Evolutionary conservation across 805 yeast species (phyloP), one percentile per base, ranked within the genome.

Genomic region (Metschnikowia koreensis): DNA sequence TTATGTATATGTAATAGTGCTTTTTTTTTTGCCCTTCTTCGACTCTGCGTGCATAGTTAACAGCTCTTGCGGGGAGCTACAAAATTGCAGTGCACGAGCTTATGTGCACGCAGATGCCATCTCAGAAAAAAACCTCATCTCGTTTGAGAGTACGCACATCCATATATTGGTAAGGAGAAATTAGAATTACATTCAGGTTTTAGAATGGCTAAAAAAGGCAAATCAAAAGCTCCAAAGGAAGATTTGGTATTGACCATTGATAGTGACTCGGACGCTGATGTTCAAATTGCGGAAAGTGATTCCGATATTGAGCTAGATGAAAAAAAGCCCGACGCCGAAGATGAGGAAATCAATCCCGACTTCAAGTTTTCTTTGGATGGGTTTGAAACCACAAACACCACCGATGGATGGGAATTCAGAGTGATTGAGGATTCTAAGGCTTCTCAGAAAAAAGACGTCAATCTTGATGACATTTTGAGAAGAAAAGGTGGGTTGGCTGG

Each of bases 361-460:
- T 90, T 94, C 64, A 69, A 77, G 16, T 92, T 92, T 64, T 79
- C 83, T 22, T 58, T 84, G 10, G 93, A 82, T 28, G 89, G 81
- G 8, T 81, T 76, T 28, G 84, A 76, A 33, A 66, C 71, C 15
- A 62, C 72, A 10, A 56, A 75, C 3, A 71, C 71, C 3, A 83
- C 85, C 48, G 82, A 81, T 51, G 97, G 96, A 5, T 91, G 97
- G 97, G 90, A 90, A 60, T 89, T 91, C 64, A 81, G 77, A 39
- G 82, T 81, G 49, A 82, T 79, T 38, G 63, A 62, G 28, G 62
- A 62, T 6, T 63, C 52, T n/a, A 65, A 64, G 36, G 57, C 54
- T 4, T 48, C 54, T 37, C 57, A 17, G 55, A 8, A 64, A 50
- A 81, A 79, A 56, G 89, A 84, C 54, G 96, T 90, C 8, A 97